Conservation (phyloP, 2,329 filamentous ascomycete species). For the Cercospora sojina region DNA sequence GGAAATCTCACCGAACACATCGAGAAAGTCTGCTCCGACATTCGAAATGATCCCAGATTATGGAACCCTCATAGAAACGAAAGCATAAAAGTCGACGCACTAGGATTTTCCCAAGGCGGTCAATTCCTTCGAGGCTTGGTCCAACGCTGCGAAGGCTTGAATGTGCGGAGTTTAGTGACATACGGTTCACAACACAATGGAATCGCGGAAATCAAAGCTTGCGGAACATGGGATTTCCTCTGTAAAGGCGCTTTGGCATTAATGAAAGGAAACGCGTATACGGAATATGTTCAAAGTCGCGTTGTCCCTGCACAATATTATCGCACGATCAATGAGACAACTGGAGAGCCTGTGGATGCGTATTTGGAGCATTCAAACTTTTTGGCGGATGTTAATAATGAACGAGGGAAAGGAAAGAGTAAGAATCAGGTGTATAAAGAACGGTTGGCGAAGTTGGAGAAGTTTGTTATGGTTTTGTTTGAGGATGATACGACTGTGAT, state of each 20-base stretch:
- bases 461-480: constrained; percentile 88
- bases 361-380: constrained; percentile 85
- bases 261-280: constrained; percentile 79
- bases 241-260: constrained; percentile 79
- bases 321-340: constrained; percentile 64
- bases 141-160: constrained; percentile 85
- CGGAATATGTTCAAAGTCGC: constrained; percentile 69
- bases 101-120: constrained; percentile 94
- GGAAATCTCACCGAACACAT: constrained; percentile 85
- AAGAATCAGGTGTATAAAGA: constrained; percentile 73
- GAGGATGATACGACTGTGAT: constrained; percentile 80
- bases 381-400: constrained; percentile 94
- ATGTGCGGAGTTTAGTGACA: constrained; percentile 76
- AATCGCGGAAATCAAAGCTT: constrained; percentile 78
- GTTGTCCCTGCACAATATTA: constrained; percentile 96
- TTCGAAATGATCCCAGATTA: constrained; percentile 74
- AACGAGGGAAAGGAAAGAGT: constrained; percentile 63
- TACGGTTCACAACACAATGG: constrained; percentile 93
- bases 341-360: constrained; percentile 52
- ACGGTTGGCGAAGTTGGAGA: constrained; percentile 68
- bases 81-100: constrained; percentile 64
- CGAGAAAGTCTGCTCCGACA: constrained; percentile 70
- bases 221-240: constrained; percentile 69
- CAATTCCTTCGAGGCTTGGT: constrained; percentile 92
- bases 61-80: constrained; percentile 48